Percentiles rank a stretch among this genome's conserved stretches.
These are phyloP conservation scores for Juglanconis oblonga DNA, from an alignment of 2,329 filamentous ascomycete species.

Conservation along the genomic window DNA sequence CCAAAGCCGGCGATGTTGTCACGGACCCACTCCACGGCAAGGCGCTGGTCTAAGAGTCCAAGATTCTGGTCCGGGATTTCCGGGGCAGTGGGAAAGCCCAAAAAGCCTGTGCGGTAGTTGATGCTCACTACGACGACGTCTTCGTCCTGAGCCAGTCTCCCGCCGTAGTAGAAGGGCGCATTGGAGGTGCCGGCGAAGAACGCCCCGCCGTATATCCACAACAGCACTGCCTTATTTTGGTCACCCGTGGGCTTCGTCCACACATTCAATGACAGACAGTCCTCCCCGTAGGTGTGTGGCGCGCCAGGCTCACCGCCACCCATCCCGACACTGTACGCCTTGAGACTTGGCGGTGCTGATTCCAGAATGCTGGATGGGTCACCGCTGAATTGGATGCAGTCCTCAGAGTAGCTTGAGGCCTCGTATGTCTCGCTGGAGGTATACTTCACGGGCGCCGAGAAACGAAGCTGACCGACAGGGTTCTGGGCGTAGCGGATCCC, in stretches of 20 bases:
- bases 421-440: too few relatives aligned
- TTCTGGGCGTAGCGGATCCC: constrained; percentile 5
- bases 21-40: constrained; percentile 10
- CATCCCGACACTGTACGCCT: too few relatives aligned
- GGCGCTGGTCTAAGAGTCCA: constrained; percentile 11
- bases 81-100: constrained; percentile 3
- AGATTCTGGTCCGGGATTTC: constrained; percentile 1
- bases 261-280: too few relatives aligned
- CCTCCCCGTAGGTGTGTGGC: too few relatives aligned
- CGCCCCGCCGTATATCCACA: not conserved
- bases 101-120: constrained; percentile 4
- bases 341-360: too few relatives aligned
- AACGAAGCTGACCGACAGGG: constrained; percentile 1
- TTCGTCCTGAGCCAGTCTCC: not conserved
- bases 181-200: not conserved
- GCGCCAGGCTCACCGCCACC: too few relatives aligned
- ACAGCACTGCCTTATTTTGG: not conserved
- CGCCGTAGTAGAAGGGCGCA: not conserved
- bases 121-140: constrained; percentile 2
- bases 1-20: constrained; percentile 10
- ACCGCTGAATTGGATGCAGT: too few relatives aligned
- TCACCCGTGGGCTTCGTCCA: too few relatives aligned
- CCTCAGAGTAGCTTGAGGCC: too few relatives aligned
- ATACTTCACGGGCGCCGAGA: not conserved
- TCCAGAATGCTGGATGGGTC: too few relatives aligned